phyloP scores from a whole-genome alignment of 2,329 filamentous ascomycete species.

The Fonsecaea pugnacius region DNA sequence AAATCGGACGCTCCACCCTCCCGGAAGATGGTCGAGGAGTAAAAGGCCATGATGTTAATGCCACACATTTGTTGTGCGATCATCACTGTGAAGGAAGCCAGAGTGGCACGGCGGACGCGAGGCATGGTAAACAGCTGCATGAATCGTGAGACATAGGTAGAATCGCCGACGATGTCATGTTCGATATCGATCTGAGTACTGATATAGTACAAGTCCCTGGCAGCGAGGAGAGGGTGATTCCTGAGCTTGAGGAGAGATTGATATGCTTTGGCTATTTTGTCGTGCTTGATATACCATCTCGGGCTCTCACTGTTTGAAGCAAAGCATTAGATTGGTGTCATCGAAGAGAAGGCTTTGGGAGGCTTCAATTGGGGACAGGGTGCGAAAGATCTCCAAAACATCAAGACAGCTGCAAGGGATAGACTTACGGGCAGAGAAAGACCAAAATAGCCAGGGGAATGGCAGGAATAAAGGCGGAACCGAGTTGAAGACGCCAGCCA shows the following conservation, averaged over 20 bases:
- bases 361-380: not conserved
- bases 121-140: conserved; percentile 56
- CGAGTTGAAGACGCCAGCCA: conserved; percentile 67
- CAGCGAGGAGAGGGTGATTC: conserved; percentile 39
- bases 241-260: conserved; percentile 39
- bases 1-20: conserved; percentile 51
- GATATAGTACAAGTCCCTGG: conserved; percentile 44
- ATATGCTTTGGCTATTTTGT: conserved; percentile 39
- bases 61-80: conserved; percentile 44
- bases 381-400: not conserved
- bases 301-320: conserved; percentile 32
- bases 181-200: conserved; percentile 45
- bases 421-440: conserved; percentile 50
- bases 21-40: conserved; percentile 56
- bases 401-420: not conserved
- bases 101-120: conserved; percentile 51
- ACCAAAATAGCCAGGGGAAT: conserved; percentile 63
- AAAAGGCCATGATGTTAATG: conserved; percentile 49
- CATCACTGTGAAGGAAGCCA: conserved; percentile 41
- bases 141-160: conserved; percentile 50
- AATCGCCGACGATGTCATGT: conserved; percentile 41
- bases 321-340: not conserved
- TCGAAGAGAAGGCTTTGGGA: too few relatives aligned
- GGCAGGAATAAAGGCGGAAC: conserved; percentile 68
- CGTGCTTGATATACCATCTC: conserved; percentile 43